Base-by-base conservation (phyloP, 106 monocot species). In the Dioscorea dumetorum region DNA sequence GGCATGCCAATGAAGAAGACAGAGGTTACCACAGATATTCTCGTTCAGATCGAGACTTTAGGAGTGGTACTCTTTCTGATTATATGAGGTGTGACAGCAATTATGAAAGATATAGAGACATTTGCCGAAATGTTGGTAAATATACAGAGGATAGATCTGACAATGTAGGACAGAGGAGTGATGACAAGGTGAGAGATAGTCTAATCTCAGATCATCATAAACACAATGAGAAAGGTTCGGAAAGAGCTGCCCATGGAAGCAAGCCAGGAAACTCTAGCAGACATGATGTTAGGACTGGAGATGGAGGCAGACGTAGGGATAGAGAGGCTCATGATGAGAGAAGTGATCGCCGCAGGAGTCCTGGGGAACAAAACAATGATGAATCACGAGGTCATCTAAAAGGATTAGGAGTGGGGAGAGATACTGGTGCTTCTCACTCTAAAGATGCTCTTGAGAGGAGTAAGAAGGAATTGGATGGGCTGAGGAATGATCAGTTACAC, bases 301-400 rank as follows among this genome's bases (percentile, higher is more conserved):
- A 77, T 16, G n/a, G 62, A 61, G 77, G 77, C 28, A 17, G 57
- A 19, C 60, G 68, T 20, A 77, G 61, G 82, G 85, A 90, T 35
- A 80, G 77, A 62, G 73, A 65, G 66, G 64, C 60, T 51, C 62
- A 62, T 63, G 58, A 72, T 61, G 80, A 90, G 14, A 86, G 56
- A 72, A 84, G 63, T 67, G 84, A 84, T 53, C 75, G 53, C n/a
- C 60, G 50, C 15, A 78, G 84, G 59, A 85, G 81, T 63, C 63
- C 73, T 49, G 66, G 51, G 32, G 77, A 71, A 69, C 73, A 82
- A 51, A 77, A 52, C 66, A 80, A 68, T 63, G 77, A 85, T 64
- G 81, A 76, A 31, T 23, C 33, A 4, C 70, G 53, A 61, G 78
- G 20, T 33, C 34, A 23, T 81, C 41, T 2, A 11, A 81, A 81